Base-by-base conservation (phyloP, 176 grass and related monocot species). In the Elymus sibiricus region DNA sequence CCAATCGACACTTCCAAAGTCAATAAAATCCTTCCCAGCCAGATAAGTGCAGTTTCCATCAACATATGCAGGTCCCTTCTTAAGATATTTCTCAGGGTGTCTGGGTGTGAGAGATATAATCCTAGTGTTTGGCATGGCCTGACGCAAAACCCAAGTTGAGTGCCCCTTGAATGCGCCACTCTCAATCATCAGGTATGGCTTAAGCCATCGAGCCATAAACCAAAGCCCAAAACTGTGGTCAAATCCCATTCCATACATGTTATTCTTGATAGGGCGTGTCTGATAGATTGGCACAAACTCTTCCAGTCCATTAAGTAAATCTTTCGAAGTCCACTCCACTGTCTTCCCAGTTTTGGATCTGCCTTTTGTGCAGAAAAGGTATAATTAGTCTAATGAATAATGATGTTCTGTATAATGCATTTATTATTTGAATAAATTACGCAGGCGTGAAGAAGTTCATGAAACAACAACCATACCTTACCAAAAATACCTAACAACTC, bases 191-290 rank as follows among this genome's bases (percentile, higher is more conserved):
- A 98, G 78, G 72, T 95, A 82, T 12, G 93, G 96, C 55, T 98
- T 95, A 59, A 98, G 80, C 93, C 93, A 95, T 47, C 90, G 93
- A 43, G 81, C 70, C 91, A 98, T 95, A 78, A 98, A 98, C 93
- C 96, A 98, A 69, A 98, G 90, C 22, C 93, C 96, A 75, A 98
- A 98, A 64, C 93, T 98, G 79, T 98, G 96, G 59, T 98, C 93
- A 47, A 98, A 95, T 4, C 93, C 90, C 93, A 95, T 98, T 5
- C 96, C 96, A 65, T 92, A 90, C 90, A 89, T 90, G 76, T 98
- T 98, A 56, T 98, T 95, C 86, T 92, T 94, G 70, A 98, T 95
- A 17, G 93, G 96, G 2, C 90, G 96, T 14, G 90, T 88, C 86
- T 94, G 90, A 10, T 98, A 98, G 42, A 98, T 90, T 19, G 90